Conservation (phyloP, 371 early-diverging fungal species). For the Mucor plumbeus region DNA sequence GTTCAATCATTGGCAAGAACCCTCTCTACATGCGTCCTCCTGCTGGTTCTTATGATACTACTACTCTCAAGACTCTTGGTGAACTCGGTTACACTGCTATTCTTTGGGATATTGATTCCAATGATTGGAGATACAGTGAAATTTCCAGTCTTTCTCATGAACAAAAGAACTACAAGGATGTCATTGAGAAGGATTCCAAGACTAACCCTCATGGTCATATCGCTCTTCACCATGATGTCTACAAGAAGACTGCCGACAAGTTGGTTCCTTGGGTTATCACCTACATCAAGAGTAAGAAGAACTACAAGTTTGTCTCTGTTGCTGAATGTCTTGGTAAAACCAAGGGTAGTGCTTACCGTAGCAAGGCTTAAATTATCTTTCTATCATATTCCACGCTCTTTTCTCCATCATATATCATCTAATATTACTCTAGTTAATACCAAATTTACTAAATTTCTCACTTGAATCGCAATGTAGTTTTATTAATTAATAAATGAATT, state of each 20-base stretch:
- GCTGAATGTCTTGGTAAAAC: slow-evolving; percentile 48
- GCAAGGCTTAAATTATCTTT: slow-evolving; percentile 11
- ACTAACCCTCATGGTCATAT: slow-evolving; percentile 34
- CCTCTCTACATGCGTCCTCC: slow-evolving; percentile 39
- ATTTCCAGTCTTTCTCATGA: slow-evolving; percentile 16
- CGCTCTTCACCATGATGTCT: slow-evolving; percentile 47
- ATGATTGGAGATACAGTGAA: slow-evolving; percentile 34
- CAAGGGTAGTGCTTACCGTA: slow-evolving; percentile 31
- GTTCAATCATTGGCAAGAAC: slow-evolving; percentile 27
- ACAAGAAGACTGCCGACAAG: slow-evolving; percentile 49
- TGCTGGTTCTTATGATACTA: slow-evolving; percentile 25
- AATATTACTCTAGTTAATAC: not conserved
- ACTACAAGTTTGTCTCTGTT: slow-evolving; percentile 49
- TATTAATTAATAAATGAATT: slow-evolving; percentile 7
- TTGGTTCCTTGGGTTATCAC: slow-evolving; percentile 48
- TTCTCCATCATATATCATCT: not conserved
- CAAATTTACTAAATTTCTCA: not conserved
- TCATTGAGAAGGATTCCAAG: slow-evolving; percentile 31
- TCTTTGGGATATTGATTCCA: slow-evolving; percentile 38
- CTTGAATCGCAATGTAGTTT: not conserved
- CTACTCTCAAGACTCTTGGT: slow-evolving; percentile 29
- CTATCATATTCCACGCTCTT: not conserved
- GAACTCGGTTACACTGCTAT: slow-evolving; percentile 28
- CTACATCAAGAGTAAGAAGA: slow-evolving; percentile 44
- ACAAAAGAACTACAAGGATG: slow-evolving; percentile 22